Evolutionary conservation across 176 grass and related monocot species (phyloP).

Genomic region (Melocanna baccifera): DNA sequence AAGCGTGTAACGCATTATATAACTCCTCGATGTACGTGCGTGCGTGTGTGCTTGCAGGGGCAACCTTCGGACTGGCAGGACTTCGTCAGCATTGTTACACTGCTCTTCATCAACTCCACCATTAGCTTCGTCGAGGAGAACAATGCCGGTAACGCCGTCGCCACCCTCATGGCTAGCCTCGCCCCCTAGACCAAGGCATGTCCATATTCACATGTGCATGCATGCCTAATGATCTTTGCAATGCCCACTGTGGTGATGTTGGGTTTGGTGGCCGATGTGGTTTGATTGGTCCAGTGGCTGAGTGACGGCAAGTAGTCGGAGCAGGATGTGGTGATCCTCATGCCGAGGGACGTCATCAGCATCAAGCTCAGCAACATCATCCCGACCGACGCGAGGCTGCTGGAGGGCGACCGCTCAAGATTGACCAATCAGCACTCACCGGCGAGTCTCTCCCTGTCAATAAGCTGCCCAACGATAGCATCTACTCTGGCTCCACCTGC

Average conservation of each 20-base stretch:
- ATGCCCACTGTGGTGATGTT: not conserved
- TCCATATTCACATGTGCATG: not conserved
- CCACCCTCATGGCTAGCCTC: slow-evolving; percentile 88
- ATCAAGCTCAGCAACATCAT: slow-evolving; percentile 95
- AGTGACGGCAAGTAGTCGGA: slow-evolving; percentile 80
- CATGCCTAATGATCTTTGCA: not conserved
- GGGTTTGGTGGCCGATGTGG: not conserved
- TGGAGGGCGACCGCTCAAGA: slow-evolving; percentile 86
- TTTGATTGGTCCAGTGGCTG: slow-evolving; percentile 36
- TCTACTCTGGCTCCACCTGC: slow-evolving; percentile 91
- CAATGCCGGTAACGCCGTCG: slow-evolving; percentile 82
- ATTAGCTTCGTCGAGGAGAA: slow-evolving; percentile 93
- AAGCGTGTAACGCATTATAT: not conserved
- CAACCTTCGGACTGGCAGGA: slow-evolving; percentile 81
- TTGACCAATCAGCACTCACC: slow-evolving; percentile 92
- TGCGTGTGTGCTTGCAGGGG: slow-evolving; percentile 30
- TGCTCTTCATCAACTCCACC: slow-evolving; percentile 89
- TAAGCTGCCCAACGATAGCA: slow-evolving; percentile 51
- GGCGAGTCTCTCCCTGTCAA: slow-evolving; percentile 81
- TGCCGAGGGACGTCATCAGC: slow-evolving; percentile 85
- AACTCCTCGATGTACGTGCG: not conserved
- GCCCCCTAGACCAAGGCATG: slow-evolving; percentile 78
- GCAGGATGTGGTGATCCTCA: slow-evolving; percentile 70
- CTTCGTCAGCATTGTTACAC: slow-evolving; percentile 64
- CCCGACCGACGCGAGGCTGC: slow-evolving; percentile 68